Base-by-base conservation (phyloP, 768 basidiomycete genomes). In the Lyophyllum atratum region DNA sequence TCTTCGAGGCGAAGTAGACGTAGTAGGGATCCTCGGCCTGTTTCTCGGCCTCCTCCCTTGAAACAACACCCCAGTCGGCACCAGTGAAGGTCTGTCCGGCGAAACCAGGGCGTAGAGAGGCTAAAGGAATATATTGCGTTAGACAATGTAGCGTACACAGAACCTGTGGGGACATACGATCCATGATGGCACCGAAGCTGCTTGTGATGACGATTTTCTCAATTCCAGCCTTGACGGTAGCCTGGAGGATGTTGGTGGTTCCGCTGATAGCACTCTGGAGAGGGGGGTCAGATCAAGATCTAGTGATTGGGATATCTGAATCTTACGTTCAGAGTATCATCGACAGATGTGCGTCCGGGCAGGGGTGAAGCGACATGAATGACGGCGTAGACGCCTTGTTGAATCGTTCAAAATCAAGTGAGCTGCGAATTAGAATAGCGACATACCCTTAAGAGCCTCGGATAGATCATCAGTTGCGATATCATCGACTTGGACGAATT, bases 1-100 rank as follows among this genome's bases (percentile, higher is more conserved):
- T 67, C 57, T 82, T 82, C 14, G 76, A 70, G 12, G 72, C 70
- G 34, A 72, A 69, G 64, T 82, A 82, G 34, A 72, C 64, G 44
- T 72, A 75, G 31, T 66, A 66, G 10, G 68, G 66, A 43, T 68
- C 58, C 0, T 66, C 64, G 21, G 66, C 64, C 19, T 70, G 63
- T n/a, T 59, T 59, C 33, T 64, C 55, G 2, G 70, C 68, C 31
- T 77, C 71, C 44, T 75, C 72, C 15, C 62, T 55, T 9, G 72
- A 68, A 12, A 64, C 63, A 6, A 62, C 55, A 28, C 70, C 75
- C 78, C 76, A 78, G 25, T 73, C 77, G 29, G 65, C 49, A 33
- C 66, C 66, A 11, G 60, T 66, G 21, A 71, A 60, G 28, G 55
- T 68, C 7, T 64, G 45, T 11, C 70, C 72, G 4, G 54, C 34